Evolutionary conservation across 2,329 filamentous ascomycete genomes (phyloP), one percentile per base, ranked within the genome.

Genomic region (Cercospora sesami): DNA sequence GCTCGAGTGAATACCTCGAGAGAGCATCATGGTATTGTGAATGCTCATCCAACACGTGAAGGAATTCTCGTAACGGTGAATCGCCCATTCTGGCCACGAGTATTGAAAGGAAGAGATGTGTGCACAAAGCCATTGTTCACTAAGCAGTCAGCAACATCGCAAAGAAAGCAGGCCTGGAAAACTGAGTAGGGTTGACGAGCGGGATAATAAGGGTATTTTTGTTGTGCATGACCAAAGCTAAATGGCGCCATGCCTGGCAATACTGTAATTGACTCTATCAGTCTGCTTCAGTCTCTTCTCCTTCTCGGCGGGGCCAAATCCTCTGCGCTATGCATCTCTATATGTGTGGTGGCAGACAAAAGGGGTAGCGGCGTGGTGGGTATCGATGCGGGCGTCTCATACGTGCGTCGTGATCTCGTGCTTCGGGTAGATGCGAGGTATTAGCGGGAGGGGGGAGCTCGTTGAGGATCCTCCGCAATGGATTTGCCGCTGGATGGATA

Each of bases 331-430:
- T 59, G 33, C 53, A 57, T 64, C 31, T 53, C 53, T 53, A 64
- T 64, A 42, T 36, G 23, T 64, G 62, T 42, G 62, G 62, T 42
- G 62, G 62, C 62, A 64, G 62, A 64, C 62, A 59, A 64, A 59
- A 39, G 62, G 62, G 51, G 51, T 64, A n/a, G 62, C 53, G 62
- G 62, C 62, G 51, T 58, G 62, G 39, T 36, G 58, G 58, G 33
- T 61, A 66, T 61, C 58, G 58, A 62, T 57, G 57, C 64, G 55
- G 57, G 42, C 42, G 58, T 60, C 42, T 62, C 58, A 36, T 66
- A 48, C 59, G 60, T 58, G 59, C 42, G 59, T 66, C 59, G 62
- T 64, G 62, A 33, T 58, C 48, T 64, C 62, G 51, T 64, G 51
- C 62, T 64, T 57, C 33, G 23, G 51, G 62, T 58, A 18, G 31